Conservation (phyloP, 2,329 filamentous ascomycete genomes). For the Didymella pinodella region DNA sequence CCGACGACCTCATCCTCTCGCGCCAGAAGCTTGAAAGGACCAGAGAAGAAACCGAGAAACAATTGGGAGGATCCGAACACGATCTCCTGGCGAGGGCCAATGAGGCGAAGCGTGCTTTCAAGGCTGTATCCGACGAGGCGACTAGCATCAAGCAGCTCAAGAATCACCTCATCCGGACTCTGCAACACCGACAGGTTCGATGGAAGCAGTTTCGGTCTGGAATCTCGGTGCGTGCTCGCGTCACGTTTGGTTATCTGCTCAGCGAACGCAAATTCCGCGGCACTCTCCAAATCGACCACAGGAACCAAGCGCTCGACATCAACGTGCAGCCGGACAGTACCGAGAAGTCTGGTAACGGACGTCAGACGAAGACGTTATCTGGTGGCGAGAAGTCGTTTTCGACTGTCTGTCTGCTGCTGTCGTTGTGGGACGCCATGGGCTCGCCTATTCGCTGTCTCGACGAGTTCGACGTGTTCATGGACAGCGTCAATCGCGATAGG, state of each 20-base stretch:
- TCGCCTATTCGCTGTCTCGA: slow-evolving; percentile 93
- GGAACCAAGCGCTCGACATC: slow-evolving; percentile 75
- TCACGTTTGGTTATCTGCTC: slow-evolving; percentile 87
- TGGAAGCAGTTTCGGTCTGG: slow-evolving; percentile 84
- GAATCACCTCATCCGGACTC: slow-evolving; percentile 62
- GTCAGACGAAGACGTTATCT: slow-evolving; percentile 89
- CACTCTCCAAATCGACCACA: slow-evolving; percentile 79
- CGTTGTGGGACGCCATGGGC: slow-evolving; percentile 98
- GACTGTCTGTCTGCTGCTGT: slow-evolving; percentile 89
- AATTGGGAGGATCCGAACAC: slow-evolving; percentile 47
- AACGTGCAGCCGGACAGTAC: slow-evolving; percentile 76
- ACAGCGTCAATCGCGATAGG: slow-evolving; percentile 91
- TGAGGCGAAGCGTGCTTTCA: slow-evolving; percentile 40
- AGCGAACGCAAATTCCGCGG: slow-evolving; percentile 90
- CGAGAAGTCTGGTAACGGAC: slow-evolving; percentile 71
- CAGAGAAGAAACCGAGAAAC: slow-evolving; percentile 37
- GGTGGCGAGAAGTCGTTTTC: slow-evolving; percentile 98
- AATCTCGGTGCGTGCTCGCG: slow-evolving; percentile 85
- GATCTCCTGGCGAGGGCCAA: slow-evolving; percentile 38
- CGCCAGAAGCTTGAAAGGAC: slow-evolving; percentile 41
- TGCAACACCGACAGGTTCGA: slow-evolving; percentile 73
- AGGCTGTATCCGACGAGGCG: slow-evolving; percentile 33
- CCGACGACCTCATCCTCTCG: slow-evolving; percentile 42
- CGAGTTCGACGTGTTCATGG: slow-evolving; percentile 99
- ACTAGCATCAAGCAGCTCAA: slow-evolving; percentile 27